Evolutionary conservation across 768 basidiomycete genomes (phyloP).

Genomic region (Termitomyces sp.): DNA sequence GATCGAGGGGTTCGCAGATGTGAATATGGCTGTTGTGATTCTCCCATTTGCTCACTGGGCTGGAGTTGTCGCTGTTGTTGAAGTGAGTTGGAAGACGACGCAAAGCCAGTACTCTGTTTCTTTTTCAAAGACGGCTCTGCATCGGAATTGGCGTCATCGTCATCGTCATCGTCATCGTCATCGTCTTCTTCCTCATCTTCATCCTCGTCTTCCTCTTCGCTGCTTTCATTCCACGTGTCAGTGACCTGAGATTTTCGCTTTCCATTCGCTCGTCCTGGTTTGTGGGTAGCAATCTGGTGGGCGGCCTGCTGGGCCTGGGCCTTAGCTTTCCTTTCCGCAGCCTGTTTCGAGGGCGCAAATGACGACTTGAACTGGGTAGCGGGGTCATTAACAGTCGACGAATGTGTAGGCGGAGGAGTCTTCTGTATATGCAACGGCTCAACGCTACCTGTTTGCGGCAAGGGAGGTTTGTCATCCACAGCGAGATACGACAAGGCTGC

Average conservation of each 20-base stretch:
- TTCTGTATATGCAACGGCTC: conserved; percentile 33
- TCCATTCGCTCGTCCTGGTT: conserved; percentile 63
- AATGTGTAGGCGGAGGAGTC: conserved; percentile 17
- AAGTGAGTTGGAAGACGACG: conserved; percentile 21
- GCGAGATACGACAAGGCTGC: conserved; percentile 77
- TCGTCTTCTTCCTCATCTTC: conserved; percentile 53
- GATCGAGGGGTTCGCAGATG: conserved; percentile 55
- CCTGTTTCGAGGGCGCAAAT: conserved; percentile 81
- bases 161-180: conserved; percentile 52
- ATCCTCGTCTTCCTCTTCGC: conserved; percentile 82
- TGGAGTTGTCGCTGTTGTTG: conserved; percentile 21
- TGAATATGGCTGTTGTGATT: conserved; percentile 26
- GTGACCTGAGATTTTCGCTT: conserved; percentile 57
- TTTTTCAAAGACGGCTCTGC: conserved; percentile 27
- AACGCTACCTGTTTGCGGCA: conserved; percentile 19
- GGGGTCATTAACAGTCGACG: conserved; percentile 15
- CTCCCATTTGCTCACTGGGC: conserved; percentile 19
- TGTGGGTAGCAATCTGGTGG: conserved; percentile 68
- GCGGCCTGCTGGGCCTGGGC: conserved; percentile 81
- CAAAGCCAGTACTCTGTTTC: conserved; percentile 19
- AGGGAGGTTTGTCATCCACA: conserved; percentile 30
- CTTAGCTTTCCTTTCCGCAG: conserved; percentile 80
- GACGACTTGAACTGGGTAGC: conserved; percentile 65
- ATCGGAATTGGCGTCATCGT: conserved; percentile 69
- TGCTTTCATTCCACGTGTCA: conserved; percentile 64